Base-by-base conservation (phyloP, 768 basidiomycete species). In the Dioszegia crocea region DNA sequence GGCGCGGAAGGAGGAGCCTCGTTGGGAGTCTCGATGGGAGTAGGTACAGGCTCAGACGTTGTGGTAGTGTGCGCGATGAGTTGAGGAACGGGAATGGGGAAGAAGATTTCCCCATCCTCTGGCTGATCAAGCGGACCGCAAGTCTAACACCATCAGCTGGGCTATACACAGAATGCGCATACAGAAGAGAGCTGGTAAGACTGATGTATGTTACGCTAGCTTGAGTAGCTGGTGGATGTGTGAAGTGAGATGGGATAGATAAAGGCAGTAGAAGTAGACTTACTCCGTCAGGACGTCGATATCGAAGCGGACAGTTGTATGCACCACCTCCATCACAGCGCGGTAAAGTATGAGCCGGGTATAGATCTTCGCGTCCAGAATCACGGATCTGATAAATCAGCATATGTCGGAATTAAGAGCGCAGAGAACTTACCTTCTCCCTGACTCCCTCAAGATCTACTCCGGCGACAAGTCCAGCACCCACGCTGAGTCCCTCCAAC, bases 201-300 rank as follows among this genome's bases (percentile, higher is more conserved):
- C n/a, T n/a, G n/a, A n/a, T n/a, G n/a, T n/a, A n/a, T n/a, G n/a
- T n/a, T n/a, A n/a, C n/a, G n/a, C n/a, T n/a, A n/a, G n/a, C n/a
- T n/a, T n/a, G n/a, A n/a, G n/a, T n/a, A n/a, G n/a, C n/a, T n/a
- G n/a, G n/a, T n/a, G n/a, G n/a, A n/a, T n/a, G n/a, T n/a, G n/a
- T n/a, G n/a, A n/a, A n/a, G n/a, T n/a, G n/a, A n/a, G n/a, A n/a
- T n/a, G n/a, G n/a, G n/a, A n/a, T n/a, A n/a, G n/a, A n/a, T n/a
- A n/a, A n/a, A n/a, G n/a, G n/a, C n/a, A n/a, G n/a, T n/a, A n/a
- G n/a, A n/a, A n/a, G n/a, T n/a, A 16, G 21, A 36, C 49, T 51
- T 24, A 51, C 49, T 19, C 52, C 52, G 38, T 56, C 55, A 36
- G 24, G 36, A 33, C 26, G 17, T 19, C 47, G 43, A 21, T 38